Evolutionary conservation across 176 grass and related monocot genomes (phyloP).

Genomic region (Coix lacrymajobi): DNA sequence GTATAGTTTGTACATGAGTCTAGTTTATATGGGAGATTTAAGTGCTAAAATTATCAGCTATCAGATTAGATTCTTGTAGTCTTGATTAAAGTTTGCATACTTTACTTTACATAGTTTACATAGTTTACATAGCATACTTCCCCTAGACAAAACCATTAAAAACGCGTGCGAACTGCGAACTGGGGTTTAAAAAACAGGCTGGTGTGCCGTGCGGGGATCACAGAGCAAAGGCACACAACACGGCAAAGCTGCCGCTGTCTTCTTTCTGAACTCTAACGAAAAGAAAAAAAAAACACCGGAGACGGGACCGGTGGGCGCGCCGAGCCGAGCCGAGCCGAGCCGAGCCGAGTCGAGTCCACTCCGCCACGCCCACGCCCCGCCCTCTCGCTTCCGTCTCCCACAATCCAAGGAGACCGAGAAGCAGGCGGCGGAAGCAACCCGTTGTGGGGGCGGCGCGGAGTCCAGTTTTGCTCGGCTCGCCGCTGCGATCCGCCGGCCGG

Average conservation of each 20-base stretch:
- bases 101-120: too few relatives aligned
- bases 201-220: background rate
- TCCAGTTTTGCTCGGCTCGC: background rate
- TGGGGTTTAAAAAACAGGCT: slow-evolving; percentile 5
- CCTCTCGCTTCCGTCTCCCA: slow-evolving; percentile 17
- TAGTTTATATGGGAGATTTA: too few relatives aligned
- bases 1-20: too few relatives aligned
- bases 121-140: too few relatives aligned
- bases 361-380: background rate
- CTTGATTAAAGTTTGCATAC: too few relatives aligned
- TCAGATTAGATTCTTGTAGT: too few relatives aligned
- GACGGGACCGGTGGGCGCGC: background rate
- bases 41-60: too few relatives aligned
- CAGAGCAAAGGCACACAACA: background rate
- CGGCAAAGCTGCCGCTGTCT: background rate
- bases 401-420: slow-evolving; percentile 2
- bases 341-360: background rate
- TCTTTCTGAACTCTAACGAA: background rate
- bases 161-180: background rate
- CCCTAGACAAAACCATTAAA: background rate
- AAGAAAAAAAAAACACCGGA: slow-evolving; percentile 2
- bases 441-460: background rate
- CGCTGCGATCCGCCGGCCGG: slow-evolving; percentile 15
- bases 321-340: background rate
- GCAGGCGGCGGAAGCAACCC: slow-evolving; percentile 9